A percentile compares a stretch with the other conserved stretches of the same genome.
phyloP scores from a whole-genome alignment of 1,284 basidiomycete genomes.

The Puccinia polysora region DNA sequence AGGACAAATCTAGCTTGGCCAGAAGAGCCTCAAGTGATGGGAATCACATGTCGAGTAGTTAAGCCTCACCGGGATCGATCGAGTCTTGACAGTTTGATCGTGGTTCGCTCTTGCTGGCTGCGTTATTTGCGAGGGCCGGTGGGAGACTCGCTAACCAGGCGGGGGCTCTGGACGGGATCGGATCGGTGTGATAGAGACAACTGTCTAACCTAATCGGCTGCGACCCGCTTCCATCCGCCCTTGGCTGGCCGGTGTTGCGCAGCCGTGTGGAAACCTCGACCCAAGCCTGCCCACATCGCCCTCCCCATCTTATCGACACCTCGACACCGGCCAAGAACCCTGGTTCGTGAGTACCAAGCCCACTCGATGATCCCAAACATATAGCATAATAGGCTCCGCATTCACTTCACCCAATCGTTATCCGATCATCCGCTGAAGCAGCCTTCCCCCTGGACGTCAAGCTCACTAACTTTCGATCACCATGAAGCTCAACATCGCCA shows the following conservation, averaged over 20 bases:
- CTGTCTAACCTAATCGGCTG: conserved; percentile 22
- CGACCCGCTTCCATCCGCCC: not conserved
- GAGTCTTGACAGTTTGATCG: conserved; percentile 5
- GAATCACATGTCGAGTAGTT: conserved; percentile 19
- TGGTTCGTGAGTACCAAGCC: too few relatives aligned
- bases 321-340: conserved; percentile 1
- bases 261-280: not conserved
- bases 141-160: not conserved
- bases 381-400: not conserved
- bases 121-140: not conserved
- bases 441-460: conserved; percentile 47
- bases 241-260: conserved; percentile 3
- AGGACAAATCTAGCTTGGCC: conserved; percentile 43
- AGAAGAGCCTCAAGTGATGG: conserved; percentile 42
- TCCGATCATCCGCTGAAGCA: conserved; percentile 34
- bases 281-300: too few relatives aligned
- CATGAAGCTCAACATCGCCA: conserved; percentile 98
- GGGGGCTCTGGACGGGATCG: not conserved
- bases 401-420: conserved; percentile 16
- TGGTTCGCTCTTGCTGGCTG: not conserved
- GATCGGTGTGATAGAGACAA: conserved; percentile 31
- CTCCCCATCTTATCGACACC: not conserved
- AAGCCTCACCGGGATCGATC: conserved; percentile 36
- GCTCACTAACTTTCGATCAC: conserved; percentile 44
- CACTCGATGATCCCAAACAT: conserved; percentile 21